Evolutionary conservation across 768 basidiomycete species (phyloP).

Genomic region (Mycena haematopus): DNA sequence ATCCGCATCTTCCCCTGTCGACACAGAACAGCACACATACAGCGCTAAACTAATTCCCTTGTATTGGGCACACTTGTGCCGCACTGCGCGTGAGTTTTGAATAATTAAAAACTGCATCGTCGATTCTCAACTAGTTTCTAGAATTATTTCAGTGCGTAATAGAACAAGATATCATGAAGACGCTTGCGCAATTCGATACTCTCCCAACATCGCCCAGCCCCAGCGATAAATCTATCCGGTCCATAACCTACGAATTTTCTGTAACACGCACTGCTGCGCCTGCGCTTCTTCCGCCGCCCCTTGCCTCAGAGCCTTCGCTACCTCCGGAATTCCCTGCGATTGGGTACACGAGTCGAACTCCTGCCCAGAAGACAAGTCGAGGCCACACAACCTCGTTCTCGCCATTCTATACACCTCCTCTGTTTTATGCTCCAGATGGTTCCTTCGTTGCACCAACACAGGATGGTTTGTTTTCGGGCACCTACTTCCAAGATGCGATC

Average conservation of each 20-base stretch:
- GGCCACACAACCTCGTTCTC: too few relatives aligned
- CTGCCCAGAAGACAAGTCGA: neutral
- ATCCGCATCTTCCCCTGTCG: neutral
- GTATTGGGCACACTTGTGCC: slow-evolving; percentile 36
- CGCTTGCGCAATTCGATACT: slow-evolving; percentile 2
- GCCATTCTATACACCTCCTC: too few relatives aligned
- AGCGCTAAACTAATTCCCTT: slow-evolving; percentile 33
- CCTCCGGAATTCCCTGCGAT: slow-evolving; percentile 12
- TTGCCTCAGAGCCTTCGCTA: slow-evolving; percentile 9
- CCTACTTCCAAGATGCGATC: neutral
- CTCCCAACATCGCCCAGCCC: neutral
- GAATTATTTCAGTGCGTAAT: slow-evolving; percentile 35
- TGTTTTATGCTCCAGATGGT: neutral
- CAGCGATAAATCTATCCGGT: slow-evolving; percentile 22
- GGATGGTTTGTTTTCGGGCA: neutral
- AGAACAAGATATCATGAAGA: slow-evolving; percentile 32
- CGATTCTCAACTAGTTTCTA: slow-evolving; percentile 6
- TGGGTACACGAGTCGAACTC: neutral
- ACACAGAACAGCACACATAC: slow-evolving; percentile 22
- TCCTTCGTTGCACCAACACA: neutral
- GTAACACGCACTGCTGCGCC: neutral
- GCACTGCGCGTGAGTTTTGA: slow-evolving; percentile 29
- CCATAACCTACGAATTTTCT: slow-evolving; percentile 21
- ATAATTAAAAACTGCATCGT: neutral
- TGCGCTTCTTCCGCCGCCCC: slow-evolving; percentile 4